These are phyloP conservation scores for Aureobasidium sp. DNA, from an alignment of 2,329 filamentous ascomycete species.

Conservation along the genomic window DNA sequence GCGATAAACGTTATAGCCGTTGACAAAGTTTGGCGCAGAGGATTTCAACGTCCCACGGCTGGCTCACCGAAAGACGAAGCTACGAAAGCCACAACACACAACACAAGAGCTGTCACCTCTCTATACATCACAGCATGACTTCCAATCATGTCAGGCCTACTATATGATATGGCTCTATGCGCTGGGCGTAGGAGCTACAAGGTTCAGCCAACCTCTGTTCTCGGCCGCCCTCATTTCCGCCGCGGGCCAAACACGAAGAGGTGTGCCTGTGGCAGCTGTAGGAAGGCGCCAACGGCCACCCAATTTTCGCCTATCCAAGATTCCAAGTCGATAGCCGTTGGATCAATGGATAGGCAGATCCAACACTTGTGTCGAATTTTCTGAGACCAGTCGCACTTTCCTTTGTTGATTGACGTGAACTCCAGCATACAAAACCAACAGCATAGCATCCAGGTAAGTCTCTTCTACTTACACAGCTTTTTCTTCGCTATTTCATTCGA, in stretches of 20 bases:
- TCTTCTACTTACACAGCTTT: not conserved
- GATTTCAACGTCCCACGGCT: constrained; percentile 1
- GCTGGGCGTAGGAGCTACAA: not conserved
- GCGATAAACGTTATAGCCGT: not conserved
- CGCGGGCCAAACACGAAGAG: constrained; percentile 6
- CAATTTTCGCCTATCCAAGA: constrained; percentile 6
- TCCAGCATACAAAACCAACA: not conserved
- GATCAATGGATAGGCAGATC: not conserved
- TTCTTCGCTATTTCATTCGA: not conserved
- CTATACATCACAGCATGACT: not conserved
- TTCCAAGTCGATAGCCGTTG: not conserved
- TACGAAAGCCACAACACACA: not conserved
- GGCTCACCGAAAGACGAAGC: no score
- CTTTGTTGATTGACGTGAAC: not conserved
- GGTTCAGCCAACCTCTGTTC: not conserved
- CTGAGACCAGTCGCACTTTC: not conserved
- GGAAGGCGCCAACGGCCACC: constrained; percentile 3
- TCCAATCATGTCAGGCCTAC: not conserved
- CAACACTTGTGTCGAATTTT: not conserved
- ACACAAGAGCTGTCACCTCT: not conserved
- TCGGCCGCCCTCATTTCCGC: not conserved
- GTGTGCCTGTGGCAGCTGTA: not conserved
- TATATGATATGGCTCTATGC: not conserved
- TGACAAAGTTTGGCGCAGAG: not conserved
- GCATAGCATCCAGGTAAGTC: not conserved